Base-by-base conservation (phyloP, 176 grass and related monocot species). In the Raddia guianensis region DNA sequence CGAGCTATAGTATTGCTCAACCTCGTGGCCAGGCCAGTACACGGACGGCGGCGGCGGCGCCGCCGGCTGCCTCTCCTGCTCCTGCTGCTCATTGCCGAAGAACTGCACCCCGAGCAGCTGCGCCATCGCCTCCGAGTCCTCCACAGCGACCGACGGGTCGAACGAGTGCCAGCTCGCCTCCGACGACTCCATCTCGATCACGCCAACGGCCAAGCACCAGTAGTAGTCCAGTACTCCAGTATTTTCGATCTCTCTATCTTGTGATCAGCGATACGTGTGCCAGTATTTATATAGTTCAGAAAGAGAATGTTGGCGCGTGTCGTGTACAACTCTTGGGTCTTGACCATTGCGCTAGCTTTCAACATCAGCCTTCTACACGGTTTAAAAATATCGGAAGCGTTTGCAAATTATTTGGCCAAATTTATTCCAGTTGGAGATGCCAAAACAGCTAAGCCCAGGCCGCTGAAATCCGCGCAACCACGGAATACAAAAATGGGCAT, bases 61-160 rank as follows among this genome's bases (percentile, higher is more conserved):
- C 27, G 27, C 27, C 1, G 14, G 51, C 77, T 57, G 54, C 42
- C 83, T 70, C 76, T 84, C 72, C 7, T 75, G 81, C 37, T 40
- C 37, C n/a, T 27, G 27, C 37, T 40, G 37, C 19, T 89, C 89
- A 62, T 62, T 85, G 55, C 76, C 77, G 44, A 84, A 92, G 67
- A 79, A 80, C 62, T 92, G 84, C 7, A 87, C 57, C 3, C 82
- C 91, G 63, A 94, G 87, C 80, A 97, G 79, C 68, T 90, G 87
- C 61, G 83, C 90, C 85, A 97, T 93, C 35, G 87, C 82, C 51
- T 92, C 91, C 33, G 94, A 92, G 68, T 97, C 91, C 85, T 97
- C 91, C 19, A 72, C 68, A 40, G 85, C 78, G 32, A 80, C 75
- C 12, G 89, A 81, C 12, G 89, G 75, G 49, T 93, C 83, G 10